Evolutionary conservation across 2,329 filamentous ascomycete genomes (phyloP).

Genomic region (Botrytis porri): DNA sequence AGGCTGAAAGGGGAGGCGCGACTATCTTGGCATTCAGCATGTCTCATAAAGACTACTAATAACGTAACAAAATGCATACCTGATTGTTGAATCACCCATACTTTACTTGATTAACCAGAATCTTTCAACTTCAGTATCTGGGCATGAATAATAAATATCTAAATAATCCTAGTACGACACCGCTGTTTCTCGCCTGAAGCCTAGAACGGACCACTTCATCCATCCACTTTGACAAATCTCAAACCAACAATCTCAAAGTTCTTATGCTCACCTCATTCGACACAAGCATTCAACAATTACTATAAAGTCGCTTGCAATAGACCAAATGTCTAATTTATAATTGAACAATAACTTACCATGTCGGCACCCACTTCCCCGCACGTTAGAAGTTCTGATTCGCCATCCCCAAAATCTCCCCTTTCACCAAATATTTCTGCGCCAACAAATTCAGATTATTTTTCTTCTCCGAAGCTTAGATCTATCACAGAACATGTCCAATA

Average conservation of each 20-base stretch:
- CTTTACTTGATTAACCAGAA: neutral
- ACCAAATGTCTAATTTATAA: neutral
- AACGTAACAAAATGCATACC: neutral
- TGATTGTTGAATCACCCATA: neutral
- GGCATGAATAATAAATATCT: constrained; percentile 8
- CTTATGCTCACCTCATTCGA: constrained; percentile 4
- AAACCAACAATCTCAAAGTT: constrained; percentile 9
- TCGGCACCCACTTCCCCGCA: constrained; percentile 19
- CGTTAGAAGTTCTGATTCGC: constrained; percentile 17
- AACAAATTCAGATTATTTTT: constrained; percentile 23
- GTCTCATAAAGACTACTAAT: constrained; percentile 5
- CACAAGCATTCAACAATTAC: constrained; percentile 4
- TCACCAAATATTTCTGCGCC: constrained; percentile 27
- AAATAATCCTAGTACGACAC: constrained; percentile 15
- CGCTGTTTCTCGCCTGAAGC: constrained; percentile 20
- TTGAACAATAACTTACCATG: constrained; percentile 7
- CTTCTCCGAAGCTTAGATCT: constrained; percentile 31
- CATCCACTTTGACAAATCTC: constrained; percentile 19
- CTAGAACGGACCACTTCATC: constrained; percentile 14
- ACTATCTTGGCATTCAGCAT: constrained; percentile 2
- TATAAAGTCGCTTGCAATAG: neutral
- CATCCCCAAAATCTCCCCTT: constrained; percentile 26
- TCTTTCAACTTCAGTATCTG: neutral
- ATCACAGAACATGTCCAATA: constrained; percentile 38
- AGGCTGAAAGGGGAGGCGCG: constrained; percentile 13